A percentile compares a stretch with the other conserved stretches of the same genome.
phyloP scores from a whole-genome alignment of 371 early-diverging fungal genomes.

The Neoconidiobolus thromboides region DNA sequence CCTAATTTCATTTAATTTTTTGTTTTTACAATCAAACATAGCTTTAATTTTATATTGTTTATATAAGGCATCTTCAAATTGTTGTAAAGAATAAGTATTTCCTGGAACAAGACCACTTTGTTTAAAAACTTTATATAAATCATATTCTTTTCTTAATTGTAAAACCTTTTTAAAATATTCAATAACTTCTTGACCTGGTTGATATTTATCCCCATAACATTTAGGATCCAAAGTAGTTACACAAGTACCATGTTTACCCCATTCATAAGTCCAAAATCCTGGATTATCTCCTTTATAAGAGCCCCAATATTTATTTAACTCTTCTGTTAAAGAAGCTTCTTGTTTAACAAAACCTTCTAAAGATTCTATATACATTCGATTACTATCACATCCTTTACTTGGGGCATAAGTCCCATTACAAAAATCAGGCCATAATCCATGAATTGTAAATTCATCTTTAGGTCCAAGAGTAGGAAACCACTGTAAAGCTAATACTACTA shows the following conservation, averaged over 20 bases:
- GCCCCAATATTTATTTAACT: slow-evolving; percentile 15
- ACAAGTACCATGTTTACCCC: slow-evolving; percentile 33
- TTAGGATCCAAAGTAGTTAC: slow-evolving; percentile 22
- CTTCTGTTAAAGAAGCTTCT: neutral
- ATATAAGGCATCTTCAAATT: neutral
- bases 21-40: neutral
- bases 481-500: slow-evolving; percentile 32
- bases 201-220: slow-evolving; percentile 18
- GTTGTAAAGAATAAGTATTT: neutral
- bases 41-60: neutral
- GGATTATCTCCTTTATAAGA: slow-evolving; percentile 18
- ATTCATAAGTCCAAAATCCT: slow-evolving; percentile 23
- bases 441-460: slow-evolving; percentile 32
- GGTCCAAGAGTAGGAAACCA: slow-evolving; percentile 32
- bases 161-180: slow-evolving; percentile 23
- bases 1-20: neutral
- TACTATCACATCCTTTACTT: slow-evolving; percentile 39
- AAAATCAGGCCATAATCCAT: slow-evolving; percentile 67
- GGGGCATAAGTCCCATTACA: slow-evolving; percentile 39
- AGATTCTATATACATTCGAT: slow-evolving; percentile 20
- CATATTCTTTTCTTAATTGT: slow-evolving; percentile 18
- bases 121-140: slow-evolving; percentile 20
- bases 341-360: neutral
- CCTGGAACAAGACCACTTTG: slow-evolving; percentile 23
- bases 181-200: slow-evolving; percentile 20